Conservation (phyloP, 2,329 filamentous ascomycete species). For the Magnaporthales sp. region DNA sequence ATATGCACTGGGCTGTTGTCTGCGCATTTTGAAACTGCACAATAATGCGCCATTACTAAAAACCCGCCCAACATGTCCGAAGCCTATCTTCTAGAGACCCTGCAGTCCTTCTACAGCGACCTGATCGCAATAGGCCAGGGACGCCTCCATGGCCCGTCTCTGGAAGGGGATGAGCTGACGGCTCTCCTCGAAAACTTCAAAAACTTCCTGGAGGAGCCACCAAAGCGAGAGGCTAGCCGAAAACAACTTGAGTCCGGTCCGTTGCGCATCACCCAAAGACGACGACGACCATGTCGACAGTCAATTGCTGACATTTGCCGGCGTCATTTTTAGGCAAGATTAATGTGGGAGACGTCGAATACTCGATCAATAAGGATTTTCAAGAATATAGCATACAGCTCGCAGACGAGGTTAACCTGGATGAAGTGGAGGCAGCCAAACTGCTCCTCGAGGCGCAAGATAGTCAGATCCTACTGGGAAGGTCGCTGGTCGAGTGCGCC, state of each 20-base stretch:
- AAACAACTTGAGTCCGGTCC: slow-evolving; percentile 60
- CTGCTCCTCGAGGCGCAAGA: slow-evolving; percentile 67
- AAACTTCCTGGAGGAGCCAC: slow-evolving; percentile 64
- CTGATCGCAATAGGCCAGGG: slow-evolving; percentile 68
- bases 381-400: slow-evolving; percentile 73
- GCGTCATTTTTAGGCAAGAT: slow-evolving; percentile 56
- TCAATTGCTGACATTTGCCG: neutral
- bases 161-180: slow-evolving; percentile 65
- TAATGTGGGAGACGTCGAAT: slow-evolving; percentile 62
- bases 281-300: neutral
- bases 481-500: slow-evolving; percentile 66
- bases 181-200: slow-evolving; percentile 58
- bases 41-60: slow-evolving; percentile 5
- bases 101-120: slow-evolving; percentile 81
- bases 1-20: neutral
- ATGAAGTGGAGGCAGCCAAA: slow-evolving; percentile 76
- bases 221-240: slow-evolving; percentile 68
- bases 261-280: slow-evolving; percentile 12
- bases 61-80: slow-evolving; percentile 54
- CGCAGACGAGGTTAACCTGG: slow-evolving; percentile 80
- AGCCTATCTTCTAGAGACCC: slow-evolving; percentile 61
- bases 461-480: slow-evolving; percentile 59
- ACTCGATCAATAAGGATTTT: slow-evolving; percentile 78
- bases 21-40: neutral
- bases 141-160: slow-evolving; percentile 48